Conservation (phyloP, 495 filamentous ascomycete species). For the Neurospora discreta region DNA sequence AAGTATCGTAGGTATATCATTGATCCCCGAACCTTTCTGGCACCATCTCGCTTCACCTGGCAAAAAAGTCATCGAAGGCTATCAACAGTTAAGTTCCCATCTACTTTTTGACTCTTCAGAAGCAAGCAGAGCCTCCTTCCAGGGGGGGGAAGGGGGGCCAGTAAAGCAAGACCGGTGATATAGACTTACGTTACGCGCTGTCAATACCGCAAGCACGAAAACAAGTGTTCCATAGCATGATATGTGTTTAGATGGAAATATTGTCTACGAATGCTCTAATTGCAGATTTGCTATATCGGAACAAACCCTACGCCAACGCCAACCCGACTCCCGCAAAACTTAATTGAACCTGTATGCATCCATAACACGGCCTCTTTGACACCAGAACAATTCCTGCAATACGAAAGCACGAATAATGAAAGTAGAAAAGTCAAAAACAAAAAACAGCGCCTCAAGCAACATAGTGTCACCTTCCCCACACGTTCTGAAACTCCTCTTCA, state of each 20-base stretch:
- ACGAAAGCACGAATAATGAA: neutral
- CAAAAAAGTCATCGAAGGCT: neutral
- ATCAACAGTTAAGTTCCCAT: neutral
- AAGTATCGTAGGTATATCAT: no score
- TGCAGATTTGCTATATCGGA: neutral
- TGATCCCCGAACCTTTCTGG: neutral
- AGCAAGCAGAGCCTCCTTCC: neutral
- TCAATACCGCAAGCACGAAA: neutral
- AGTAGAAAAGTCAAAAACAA: neutral
- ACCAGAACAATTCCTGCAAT: neutral
- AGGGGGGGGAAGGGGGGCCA: no score
- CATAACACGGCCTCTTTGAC: neutral
- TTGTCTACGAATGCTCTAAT: neutral
- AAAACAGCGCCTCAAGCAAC: neutral
- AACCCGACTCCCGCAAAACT: neutral
- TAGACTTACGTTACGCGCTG: no score
- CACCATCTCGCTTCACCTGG: neutral
- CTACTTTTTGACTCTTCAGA: neutral
- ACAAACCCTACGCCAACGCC: neutral
- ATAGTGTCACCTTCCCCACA: slow-evolving; percentile 17
- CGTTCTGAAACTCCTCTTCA: slow-evolving; percentile 22
- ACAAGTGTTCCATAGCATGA: neutral
- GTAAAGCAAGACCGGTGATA: neutral
- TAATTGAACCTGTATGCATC: neutral
- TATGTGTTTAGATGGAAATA: neutral